A percentile compares a stretch with the other conserved stretches of the same genome.
These are phyloP conservation scores for Copromyces sp. DNA, from an alignment of 495 filamentous ascomycete genomes.

Conservation along the genomic window DNA sequence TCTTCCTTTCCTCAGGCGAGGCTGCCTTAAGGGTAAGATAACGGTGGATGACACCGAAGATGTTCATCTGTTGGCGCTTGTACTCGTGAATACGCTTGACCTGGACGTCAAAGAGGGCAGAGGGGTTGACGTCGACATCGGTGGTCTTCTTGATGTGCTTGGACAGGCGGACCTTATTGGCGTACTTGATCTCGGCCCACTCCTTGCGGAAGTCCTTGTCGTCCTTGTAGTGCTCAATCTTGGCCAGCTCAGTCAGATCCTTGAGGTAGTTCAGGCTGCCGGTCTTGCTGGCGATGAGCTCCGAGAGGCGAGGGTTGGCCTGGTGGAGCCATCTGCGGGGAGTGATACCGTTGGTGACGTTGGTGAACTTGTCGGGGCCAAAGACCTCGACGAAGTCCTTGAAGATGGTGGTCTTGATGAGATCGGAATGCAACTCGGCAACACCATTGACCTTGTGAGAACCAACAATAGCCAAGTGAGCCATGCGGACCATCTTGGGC, in stretches of 20 bases:
- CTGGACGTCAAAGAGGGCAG: slow-evolving; percentile 88
- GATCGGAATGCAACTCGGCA: slow-evolving; percentile 90
- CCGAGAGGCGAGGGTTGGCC: slow-evolving; percentile 86
- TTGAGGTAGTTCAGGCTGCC: slow-evolving; percentile 77
- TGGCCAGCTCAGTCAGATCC: slow-evolving; percentile 74
- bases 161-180: slow-evolving; percentile 64
- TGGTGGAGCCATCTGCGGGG: slow-evolving; percentile 95
- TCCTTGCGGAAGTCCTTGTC: slow-evolving; percentile 85
- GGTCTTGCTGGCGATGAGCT: slow-evolving; percentile 81
- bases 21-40: slow-evolving; percentile 84
- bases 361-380: slow-evolving; percentile 93
- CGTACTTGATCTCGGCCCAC: slow-evolving; percentile 80
- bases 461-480: slow-evolving; percentile 85
- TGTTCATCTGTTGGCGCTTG: slow-evolving; percentile 98
- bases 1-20: slow-evolving; percentile 76
- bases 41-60: slow-evolving; percentile 93
- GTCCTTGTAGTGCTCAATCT: slow-evolving; percentile 67
- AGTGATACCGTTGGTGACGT: slow-evolving; percentile 96
- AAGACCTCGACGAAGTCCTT: slow-evolving; percentile 95
- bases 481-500: slow-evolving; percentile 98
- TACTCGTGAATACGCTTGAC: slow-evolving; percentile 99
- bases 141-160: slow-evolving; percentile 77
- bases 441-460: slow-evolving; percentile 99
- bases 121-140: slow-evolving; percentile 72
- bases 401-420: slow-evolving; percentile 98